Percentiles rank a stretch among this genome's conserved stretches.
phyloP scores from a whole-genome alignment of 116 monocot genomes.

The Trichopus zeylanicus region DNA sequence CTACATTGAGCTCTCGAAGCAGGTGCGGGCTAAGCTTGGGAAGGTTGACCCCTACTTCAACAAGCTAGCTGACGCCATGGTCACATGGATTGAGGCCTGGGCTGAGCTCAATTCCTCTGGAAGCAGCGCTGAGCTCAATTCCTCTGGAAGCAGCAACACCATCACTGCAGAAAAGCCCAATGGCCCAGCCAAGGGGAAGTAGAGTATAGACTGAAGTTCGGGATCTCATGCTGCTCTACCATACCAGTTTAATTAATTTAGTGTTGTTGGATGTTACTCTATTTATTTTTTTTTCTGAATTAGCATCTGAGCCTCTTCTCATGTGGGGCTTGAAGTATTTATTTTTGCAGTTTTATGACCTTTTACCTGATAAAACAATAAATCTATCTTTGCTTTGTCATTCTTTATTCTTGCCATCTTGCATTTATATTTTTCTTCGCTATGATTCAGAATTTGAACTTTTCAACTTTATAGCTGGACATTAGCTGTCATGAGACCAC shows the following conservation, averaged over 20 bases:
- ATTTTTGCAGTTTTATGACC: no score
- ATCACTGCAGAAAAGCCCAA: slow-evolving; percentile 6
- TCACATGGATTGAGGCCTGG: slow-evolving; percentile 75
- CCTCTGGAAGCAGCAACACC: not conserved
- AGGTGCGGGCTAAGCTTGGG: slow-evolving; percentile 59
- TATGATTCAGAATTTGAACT: no score
- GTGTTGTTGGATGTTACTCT: not conserved
- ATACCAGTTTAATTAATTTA: slow-evolving; percentile 3
- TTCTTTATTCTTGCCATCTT: no score
- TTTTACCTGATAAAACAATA: no score
- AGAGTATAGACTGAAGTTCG: not conserved
- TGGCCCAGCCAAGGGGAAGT: slow-evolving; percentile 4
- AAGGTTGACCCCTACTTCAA: slow-evolving; percentile 65
- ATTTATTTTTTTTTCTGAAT: not conserved
- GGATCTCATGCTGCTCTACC: not conserved
- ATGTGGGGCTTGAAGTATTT: no score
- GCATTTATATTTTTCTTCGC: no score
- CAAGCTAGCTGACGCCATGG: slow-evolving; percentile 71
- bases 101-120: slow-evolving; percentile 52
- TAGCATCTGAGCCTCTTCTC: not conserved
- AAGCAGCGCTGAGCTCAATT: no score
- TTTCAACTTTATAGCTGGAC: no score
- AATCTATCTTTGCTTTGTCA: no score
- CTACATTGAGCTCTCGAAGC: slow-evolving; percentile 58
- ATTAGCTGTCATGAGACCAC: no score